Conservation (phyloP, 108 stramenopile genomes). For the Nitzschia sp. region DNA sequence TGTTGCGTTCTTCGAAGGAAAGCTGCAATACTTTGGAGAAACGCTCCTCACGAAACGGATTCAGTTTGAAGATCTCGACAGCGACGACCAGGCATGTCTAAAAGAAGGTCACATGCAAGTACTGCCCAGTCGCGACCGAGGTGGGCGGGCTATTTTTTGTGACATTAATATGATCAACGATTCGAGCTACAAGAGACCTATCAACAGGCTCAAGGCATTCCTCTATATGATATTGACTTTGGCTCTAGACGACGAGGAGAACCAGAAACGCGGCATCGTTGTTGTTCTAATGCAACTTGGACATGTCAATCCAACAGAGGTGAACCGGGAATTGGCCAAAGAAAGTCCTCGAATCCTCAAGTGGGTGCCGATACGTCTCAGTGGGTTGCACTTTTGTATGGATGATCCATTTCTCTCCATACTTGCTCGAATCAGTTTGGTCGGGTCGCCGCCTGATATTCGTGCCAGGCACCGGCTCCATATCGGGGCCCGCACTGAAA, state of each 20-base stretch:
- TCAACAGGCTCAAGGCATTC: not conserved
- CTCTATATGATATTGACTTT: conserved; percentile 1
- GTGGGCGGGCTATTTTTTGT: conserved; percentile 26
- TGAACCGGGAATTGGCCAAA: not conserved
- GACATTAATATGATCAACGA: not conserved
- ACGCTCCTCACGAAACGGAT: not conserved
- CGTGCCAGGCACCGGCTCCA: conserved; percentile 9
- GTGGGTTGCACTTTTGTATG: not conserved
- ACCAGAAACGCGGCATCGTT: conserved; percentile 9
- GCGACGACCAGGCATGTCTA: not conserved
- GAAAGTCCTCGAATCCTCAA: not conserved
- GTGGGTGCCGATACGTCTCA: conserved; percentile 2
- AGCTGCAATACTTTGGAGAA: conserved; percentile 20
- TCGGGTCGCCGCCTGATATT: not conserved
- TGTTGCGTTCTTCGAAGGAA: conserved; percentile 15
- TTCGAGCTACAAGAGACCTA: too few species aligned
- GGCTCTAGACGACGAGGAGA: conserved; percentile 26
- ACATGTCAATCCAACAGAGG: not conserved
- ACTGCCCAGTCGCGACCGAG: conserved; percentile 26
- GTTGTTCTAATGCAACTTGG: not conserved
- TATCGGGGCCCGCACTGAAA: conserved; percentile 17
- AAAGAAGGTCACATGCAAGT: conserved; percentile 12
- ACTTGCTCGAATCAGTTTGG: not conserved
- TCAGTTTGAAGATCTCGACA: conserved; percentile 3
- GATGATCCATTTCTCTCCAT: not conserved